Base-by-base conservation (phyloP, 108 stramenopile genomes). In the Nitzschia palea region DNA sequence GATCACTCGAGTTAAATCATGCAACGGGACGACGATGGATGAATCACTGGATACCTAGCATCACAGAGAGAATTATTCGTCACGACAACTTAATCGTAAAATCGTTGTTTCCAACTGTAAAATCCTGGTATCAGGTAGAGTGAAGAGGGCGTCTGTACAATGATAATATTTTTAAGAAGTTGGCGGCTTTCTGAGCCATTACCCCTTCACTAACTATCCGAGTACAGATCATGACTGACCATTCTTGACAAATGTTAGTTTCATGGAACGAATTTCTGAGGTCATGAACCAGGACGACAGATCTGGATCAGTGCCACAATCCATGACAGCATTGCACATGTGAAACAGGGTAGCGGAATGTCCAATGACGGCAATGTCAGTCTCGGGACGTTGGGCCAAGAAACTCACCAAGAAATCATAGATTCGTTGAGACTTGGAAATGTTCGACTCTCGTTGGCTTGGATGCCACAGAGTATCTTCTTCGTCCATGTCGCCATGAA, bases 281-380 rank as follows among this genome's bases (percentile, higher is more conserved):
- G 82, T 83, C 45, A 76, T 48, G 58, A 84, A 87, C 83, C 86
- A 84, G 37, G 54, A 60, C 18, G 67, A 52, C 37, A 87, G 72
- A 28, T 76, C 70, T 22, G 50, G 68, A 43, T 75, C 68, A 34
- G 52, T 68, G 2, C 44, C 70, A 37, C 76, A 76, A 55, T 84
- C 78, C 51, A 87, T 65, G 6, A 87, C 83, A 40, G 78, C 74
- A 72, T 87, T 87, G 55, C 75, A 67, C 68, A 84, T 61, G 9
- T 65, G 74, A 53, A 83, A 83, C 56, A 87, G 61, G 47, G 70
- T 83, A 4, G 80, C 82, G 22, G 86, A 87, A 81, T 87, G 86
- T 25, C 71, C 62, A 8, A 87, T 80, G 28, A 87, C 72, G 0
- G 86, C 86, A 35, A 87, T 76, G 45, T 84, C 78, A 22, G 58